A percentile compares a stretch with the other conserved stretches of the same genome.
phyloP scores from a whole-genome alignment of 2,329 filamentous ascomycete species.

The Alternaria sp. region DNA sequence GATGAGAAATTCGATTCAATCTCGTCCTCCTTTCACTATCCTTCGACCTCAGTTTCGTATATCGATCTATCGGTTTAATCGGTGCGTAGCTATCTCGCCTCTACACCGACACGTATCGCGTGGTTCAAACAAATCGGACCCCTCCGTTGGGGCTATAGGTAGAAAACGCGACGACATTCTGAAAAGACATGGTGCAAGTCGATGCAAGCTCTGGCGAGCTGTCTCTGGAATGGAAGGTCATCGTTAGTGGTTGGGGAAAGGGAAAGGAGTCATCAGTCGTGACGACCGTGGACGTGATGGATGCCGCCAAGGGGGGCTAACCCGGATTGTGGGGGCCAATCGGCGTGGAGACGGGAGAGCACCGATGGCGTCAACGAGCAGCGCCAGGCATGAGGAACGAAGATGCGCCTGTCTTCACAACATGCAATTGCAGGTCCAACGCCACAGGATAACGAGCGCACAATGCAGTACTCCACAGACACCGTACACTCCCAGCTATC shows the following conservation, averaged over 20 bases:
- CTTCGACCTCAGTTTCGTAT: neutral
- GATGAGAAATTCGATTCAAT: neutral
- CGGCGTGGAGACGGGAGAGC: constrained; percentile 16
- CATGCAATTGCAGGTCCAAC: neutral
- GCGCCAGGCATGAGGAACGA: neutral
- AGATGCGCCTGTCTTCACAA: constrained; percentile 1
- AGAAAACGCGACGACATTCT: constrained; percentile 37
- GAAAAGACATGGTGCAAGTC: constrained; percentile 23
- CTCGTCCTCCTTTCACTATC: neutral
- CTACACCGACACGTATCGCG: constrained; percentile 34
- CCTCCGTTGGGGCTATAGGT: constrained; percentile 62
- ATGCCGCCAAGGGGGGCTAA: constrained; percentile 23
- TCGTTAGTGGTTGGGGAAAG: constrained; percentile 29
- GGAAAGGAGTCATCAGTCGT: constrained; percentile 34
- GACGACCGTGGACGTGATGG: constrained; percentile 13
- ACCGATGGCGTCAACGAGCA: constrained; percentile 21
- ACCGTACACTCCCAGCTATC: constrained; percentile 21
- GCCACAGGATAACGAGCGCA: neutral
- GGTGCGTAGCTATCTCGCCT: constrained; percentile 36
- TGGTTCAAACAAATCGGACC: constrained; percentile 55
- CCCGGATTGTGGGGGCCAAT: constrained; percentile 26
- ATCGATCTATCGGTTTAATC: constrained; percentile 22
- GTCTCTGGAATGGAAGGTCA: constrained; percentile 33
- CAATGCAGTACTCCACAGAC: constrained; percentile 17
- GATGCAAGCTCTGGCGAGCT: constrained; percentile 36